phyloP scores from a whole-genome alignment of 768 basidiomycete species.

The Auricularia cornea region DNA sequence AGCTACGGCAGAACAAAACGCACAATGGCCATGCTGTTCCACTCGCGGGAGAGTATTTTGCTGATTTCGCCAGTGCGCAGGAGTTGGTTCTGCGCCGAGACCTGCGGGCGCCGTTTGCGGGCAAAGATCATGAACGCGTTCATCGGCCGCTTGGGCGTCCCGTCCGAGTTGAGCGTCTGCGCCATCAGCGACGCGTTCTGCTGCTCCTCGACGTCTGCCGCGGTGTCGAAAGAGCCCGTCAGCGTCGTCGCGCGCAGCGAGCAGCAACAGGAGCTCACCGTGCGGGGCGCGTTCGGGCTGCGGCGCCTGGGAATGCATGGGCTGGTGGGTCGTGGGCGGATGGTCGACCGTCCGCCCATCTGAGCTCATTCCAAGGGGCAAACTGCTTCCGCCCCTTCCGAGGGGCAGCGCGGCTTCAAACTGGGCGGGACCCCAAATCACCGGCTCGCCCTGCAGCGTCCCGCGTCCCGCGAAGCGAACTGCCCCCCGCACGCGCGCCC shows the following conservation, averaged over 20 bases:
- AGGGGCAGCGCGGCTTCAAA: not conserved
- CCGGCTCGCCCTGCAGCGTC: not conserved
- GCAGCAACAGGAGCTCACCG: not conserved
- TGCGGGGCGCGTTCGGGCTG: not conserved
- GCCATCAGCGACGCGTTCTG: slow-evolving; percentile 45
- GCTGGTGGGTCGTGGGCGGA: not conserved
- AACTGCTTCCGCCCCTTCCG: not conserved
- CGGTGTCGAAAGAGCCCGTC: not conserved
- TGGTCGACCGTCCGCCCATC: not conserved
- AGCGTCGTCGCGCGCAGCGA: not conserved
- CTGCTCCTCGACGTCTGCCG: not conserved
- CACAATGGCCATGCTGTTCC: slow-evolving; percentile 73
- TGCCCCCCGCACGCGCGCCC: no score
- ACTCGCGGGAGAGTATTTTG: slow-evolving; percentile 81
- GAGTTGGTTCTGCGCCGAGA: slow-evolving; percentile 77
- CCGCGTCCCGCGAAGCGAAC: no score
- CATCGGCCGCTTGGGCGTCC: slow-evolving; percentile 86
- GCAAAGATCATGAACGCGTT: slow-evolving; percentile 95
- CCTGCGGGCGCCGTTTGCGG: slow-evolving; percentile 70
- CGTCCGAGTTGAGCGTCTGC: slow-evolving; percentile 78
- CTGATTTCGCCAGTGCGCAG: slow-evolving; percentile 88
- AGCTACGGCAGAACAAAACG: slow-evolving; percentile 17
- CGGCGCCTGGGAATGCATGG: not conserved
- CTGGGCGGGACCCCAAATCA: not conserved
- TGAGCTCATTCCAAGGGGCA: not conserved